Evolutionary conservation across 2,329 filamentous ascomycete species (phyloP), one percentile per base, ranked within the genome.

Genomic region (Fusarium nelsonii): DNA sequence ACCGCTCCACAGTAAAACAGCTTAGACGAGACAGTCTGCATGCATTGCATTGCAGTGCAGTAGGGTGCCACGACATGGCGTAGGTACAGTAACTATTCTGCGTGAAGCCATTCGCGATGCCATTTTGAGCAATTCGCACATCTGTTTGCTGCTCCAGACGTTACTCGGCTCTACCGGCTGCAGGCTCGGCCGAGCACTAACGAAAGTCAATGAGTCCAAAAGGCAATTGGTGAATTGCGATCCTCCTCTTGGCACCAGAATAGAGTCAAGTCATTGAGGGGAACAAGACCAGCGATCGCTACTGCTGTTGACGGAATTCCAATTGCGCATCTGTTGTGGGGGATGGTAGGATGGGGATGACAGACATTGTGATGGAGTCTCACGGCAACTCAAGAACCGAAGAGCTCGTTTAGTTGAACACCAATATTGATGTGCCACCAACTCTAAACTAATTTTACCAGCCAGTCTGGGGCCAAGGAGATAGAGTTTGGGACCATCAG

Each of bases 1-100:
- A 57, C 54, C 54, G 54, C 54, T 52, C 45, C 48, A 51, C 34
- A 28, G 6, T 36, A 39, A 36, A 26, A n/a, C 32, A n/a, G 16
- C 26, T 20, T 8, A 30, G 30, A 30, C 20, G 37, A 28, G 46
- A 28, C 16, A 37, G 33, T 14, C 46, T 34, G 15, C 20, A 8
- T 36, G 46, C 46, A 41, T 18, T 39, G n/a, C 28, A 11, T 32
- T 45, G 40, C 12, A 18, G 23, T 57, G 36, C 45, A 52, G 36
- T 18, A 52, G 46, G 54, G 30, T 52, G 30, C 26, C 54, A 36
- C 36, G 23, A 28, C 30, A 34, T 53, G 36, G 45, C 20, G 28
- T 39, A 44, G 37, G n/a, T 28, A 41, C 49, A 52, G 37, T 34
- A 32, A 36, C 23, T 41, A 51, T 34, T 23, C 30, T 12, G 36